phyloP scores from a whole-genome alignment of 2,329 filamentous ascomycete species.

The Chaetothyriales sp. region DNA sequence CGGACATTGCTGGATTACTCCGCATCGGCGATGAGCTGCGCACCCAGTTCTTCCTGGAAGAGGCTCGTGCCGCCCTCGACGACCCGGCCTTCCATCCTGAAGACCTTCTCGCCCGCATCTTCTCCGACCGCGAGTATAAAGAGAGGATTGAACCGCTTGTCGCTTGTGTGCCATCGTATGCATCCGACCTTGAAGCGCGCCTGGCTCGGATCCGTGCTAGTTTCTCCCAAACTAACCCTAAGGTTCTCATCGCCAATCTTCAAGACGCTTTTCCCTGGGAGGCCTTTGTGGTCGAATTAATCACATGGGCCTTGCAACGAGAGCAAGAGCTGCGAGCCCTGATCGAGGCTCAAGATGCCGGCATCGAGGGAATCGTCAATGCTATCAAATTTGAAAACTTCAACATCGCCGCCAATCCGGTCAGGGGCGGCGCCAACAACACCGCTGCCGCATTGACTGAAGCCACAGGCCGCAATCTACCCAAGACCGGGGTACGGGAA shows the following conservation, averaged over 20 bases:
- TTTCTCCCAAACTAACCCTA: constrained; percentile 3
- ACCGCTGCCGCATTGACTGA: too few relatives aligned
- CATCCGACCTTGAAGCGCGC: constrained; percentile 11
- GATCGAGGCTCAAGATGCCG: constrained; percentile 6
- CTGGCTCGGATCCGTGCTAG: constrained; percentile 24
- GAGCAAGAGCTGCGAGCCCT: constrained; percentile 5
- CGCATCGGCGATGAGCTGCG: constrained; percentile 38
- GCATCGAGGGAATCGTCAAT: constrained; percentile 4
- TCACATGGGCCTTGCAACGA: constrained; percentile 27
- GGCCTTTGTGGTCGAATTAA: constrained; percentile 29
- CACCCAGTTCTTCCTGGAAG: constrained; percentile 38
- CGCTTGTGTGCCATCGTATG: constrained; percentile 15
- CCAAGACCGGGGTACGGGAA: not conserved
- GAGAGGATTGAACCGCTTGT: not conserved
- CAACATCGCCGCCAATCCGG: not conserved
- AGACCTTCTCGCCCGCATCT: constrained; percentile 26
- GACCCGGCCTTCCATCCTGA: constrained; percentile 26
- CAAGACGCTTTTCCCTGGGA: constrained; percentile 35
- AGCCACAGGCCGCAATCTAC: not conserved
- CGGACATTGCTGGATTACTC: constrained; percentile 26
- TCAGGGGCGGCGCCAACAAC: not conserved
- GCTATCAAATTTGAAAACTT: constrained; percentile 2
- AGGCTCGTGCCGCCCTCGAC: constrained; percentile 23
- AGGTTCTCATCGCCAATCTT: constrained; percentile 30
- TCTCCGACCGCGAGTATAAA: constrained; percentile 23